Conservation (phyloP, 306 rosid genomes). For the Arachis stenosperma region DNA sequence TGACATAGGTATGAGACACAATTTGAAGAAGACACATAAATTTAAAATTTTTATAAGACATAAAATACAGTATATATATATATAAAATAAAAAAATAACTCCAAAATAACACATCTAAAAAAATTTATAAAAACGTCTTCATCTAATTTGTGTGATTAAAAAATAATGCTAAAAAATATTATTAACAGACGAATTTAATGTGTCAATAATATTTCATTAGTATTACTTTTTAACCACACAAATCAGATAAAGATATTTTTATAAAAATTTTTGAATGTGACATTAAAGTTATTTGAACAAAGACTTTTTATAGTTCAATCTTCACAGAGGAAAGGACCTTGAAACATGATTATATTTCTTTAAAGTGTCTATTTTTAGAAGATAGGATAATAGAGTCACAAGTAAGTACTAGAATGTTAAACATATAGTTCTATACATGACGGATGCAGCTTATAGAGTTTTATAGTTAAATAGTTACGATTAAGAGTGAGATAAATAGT, state of each 20-base stretch:
- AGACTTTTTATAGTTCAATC: constrained; percentile 23
- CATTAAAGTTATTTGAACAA: background rate
- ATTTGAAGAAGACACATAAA: too few relatives aligned
- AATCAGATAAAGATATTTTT: too few relatives aligned
- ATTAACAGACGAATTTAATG: too few relatives aligned
- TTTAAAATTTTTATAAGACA: too few relatives aligned
- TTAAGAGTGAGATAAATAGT: too few relatives aligned
- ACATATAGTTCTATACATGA: constrained; percentile 30
- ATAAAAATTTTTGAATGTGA: too few relatives aligned
- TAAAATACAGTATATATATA: too few relatives aligned
- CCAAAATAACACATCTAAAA: constrained; percentile 22
- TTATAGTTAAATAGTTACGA: background rate
- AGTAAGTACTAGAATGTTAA: constrained; percentile 30
- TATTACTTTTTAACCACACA: too few relatives aligned
- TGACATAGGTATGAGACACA: too few relatives aligned
- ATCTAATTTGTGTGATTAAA: constrained; percentile 14
- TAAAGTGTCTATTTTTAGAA: constrained; percentile 11
- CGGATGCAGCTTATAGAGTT: constrained; percentile 35
- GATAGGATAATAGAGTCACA: constrained; percentile 31
- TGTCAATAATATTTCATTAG: too few relatives aligned
- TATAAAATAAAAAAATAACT: too few relatives aligned
- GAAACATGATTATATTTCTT: constrained; percentile 8
- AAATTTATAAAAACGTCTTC: constrained; percentile 11
- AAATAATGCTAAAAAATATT: background rate
- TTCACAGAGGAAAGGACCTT: constrained; percentile 15